Percentiles rank a stretch among this genome's conserved stretches.
Conservation (phyloP, 2,329 filamentous ascomycete species). For the Madurella mycetomatis region DNA sequence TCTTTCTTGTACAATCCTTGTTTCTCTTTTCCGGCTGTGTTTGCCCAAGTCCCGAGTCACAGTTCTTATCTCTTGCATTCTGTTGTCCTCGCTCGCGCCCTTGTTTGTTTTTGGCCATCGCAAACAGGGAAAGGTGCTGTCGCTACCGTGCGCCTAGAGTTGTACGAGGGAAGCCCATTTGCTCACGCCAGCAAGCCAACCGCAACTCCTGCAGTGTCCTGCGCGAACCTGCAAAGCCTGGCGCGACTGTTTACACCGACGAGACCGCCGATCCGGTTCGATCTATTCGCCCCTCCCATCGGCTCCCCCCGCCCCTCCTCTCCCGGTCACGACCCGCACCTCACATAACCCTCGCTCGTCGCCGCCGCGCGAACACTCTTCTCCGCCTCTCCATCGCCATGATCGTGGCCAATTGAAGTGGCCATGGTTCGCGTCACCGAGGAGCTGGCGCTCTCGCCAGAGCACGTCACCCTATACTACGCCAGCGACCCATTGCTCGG, state of each 20-base stretch:
- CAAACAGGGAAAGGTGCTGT: conserved; percentile 7
- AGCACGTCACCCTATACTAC: conserved; percentile 83
- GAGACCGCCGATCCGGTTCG: neutral
- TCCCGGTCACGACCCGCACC: neutral
- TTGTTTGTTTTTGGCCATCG: conserved; percentile 9
- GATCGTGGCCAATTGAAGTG: conserved; percentile 38
- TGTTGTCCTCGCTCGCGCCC: neutral
- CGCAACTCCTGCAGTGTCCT: conserved; percentile 9
- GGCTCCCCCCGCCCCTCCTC: neutral
- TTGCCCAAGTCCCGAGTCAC: neutral
- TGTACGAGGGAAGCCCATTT: conserved; percentile 6
- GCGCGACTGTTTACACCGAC: conserved; percentile 6
- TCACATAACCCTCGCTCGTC: neutral
- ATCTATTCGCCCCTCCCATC: neutral
- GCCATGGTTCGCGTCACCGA: conserved; percentile 80
- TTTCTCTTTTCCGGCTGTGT: neutral
- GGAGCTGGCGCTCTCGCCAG: conserved; percentile 72
- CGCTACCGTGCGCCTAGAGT: conserved; percentile 13
- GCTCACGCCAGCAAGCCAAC: neutral
- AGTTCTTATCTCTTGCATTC: neutral
- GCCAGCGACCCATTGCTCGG: conserved; percentile 78
- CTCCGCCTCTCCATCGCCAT: conserved; percentile 29
- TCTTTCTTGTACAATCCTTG: conserved; percentile 14
- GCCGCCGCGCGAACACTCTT: neutral
- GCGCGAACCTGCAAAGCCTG: conserved; percentile 5